Conservation (phyloP, 179 eudicot genomes). For the Pouteria campechiana region DNA sequence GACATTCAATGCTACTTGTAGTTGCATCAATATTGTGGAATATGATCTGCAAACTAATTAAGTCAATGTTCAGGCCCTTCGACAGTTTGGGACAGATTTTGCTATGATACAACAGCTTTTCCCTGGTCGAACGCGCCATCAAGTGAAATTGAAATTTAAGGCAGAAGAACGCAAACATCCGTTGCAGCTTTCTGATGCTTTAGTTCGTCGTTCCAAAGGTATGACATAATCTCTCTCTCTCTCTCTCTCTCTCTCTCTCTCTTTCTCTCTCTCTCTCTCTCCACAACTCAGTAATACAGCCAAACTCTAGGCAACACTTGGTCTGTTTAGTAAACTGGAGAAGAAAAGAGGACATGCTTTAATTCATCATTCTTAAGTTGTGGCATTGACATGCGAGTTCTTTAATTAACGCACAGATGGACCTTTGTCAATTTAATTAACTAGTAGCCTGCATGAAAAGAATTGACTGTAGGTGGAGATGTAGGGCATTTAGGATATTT, state of each 20-base stretch:
- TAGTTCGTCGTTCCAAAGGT: conserved; percentile 47
- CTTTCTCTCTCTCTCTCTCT: background rate
- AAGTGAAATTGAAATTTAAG: conserved; percentile 63
- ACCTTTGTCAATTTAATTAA: no score
- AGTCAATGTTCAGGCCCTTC: conserved; percentile 34
- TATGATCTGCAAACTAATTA: background rate
- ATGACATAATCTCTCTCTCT: background rate
- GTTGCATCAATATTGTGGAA: background rate
- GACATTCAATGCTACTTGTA: background rate
- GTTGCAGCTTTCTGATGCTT: conserved; percentile 62
- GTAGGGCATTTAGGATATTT: no score
- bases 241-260: background rate
- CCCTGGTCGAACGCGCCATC: conserved; percentile 60
- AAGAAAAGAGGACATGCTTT: no score
- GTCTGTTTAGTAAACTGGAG: background rate
- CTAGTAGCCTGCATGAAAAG: no score
- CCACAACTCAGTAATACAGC: background rate
- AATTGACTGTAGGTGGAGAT: no score
- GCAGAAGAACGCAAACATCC: conserved; percentile 78
- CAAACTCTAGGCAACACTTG: background rate
- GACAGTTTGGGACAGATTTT: conserved; percentile 73
- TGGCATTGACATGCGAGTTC: no score
- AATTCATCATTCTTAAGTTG: no score
- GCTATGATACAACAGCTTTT: conserved; percentile 72
- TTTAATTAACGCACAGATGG: no score